phyloP scores from a whole-genome alignment of 2,329 filamentous ascomycete genomes.

The Biscogniauxia marginata region DNA sequence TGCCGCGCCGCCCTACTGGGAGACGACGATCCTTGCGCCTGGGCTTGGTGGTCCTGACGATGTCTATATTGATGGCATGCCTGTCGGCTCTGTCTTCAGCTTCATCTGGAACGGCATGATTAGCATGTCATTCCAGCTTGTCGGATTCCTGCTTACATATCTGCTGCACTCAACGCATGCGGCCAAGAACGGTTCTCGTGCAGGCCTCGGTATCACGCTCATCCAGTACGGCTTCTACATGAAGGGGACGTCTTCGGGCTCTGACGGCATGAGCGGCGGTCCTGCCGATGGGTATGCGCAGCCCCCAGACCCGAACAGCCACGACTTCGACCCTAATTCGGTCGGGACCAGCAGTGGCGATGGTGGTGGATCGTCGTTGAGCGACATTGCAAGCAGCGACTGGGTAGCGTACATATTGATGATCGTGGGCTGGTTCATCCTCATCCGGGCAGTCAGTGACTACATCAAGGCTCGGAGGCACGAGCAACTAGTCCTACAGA shows the following conservation, averaged over 20 bases:
- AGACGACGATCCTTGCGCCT: conserved; percentile 94
- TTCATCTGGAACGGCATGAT: conserved; percentile 96
- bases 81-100: conserved; percentile 82
- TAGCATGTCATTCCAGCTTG: conserved; percentile 93
- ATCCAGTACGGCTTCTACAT: conserved; percentile 98
- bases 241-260: conserved; percentile 59
- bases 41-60: conserved; percentile 88
- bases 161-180: conserved; percentile 97
- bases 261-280: conserved; percentile 44
- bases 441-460: conserved; percentile 91
- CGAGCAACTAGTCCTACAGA: conserved; percentile 89
- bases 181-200: conserved; percentile 94
- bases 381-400: conserved; percentile 70
- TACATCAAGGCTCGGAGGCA: conserved; percentile 85
- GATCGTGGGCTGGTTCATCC: conserved; percentile 97
- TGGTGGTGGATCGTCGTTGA: conserved; percentile 42
- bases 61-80: conserved; percentile 94
- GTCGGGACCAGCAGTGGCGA: conserved; percentile 44
- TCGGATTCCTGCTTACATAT: conserved; percentile 97
- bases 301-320: conserved; percentile 84
- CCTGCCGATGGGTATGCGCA: conserved; percentile 60
- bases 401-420: conserved; percentile 92
- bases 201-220: conserved; percentile 89
- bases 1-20: conserved; percentile 96
- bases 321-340: conserved; percentile 77